Evolutionary conservation across 805 yeast species (phyloP).

Genomic region (Pichia paraexigua): DNA sequence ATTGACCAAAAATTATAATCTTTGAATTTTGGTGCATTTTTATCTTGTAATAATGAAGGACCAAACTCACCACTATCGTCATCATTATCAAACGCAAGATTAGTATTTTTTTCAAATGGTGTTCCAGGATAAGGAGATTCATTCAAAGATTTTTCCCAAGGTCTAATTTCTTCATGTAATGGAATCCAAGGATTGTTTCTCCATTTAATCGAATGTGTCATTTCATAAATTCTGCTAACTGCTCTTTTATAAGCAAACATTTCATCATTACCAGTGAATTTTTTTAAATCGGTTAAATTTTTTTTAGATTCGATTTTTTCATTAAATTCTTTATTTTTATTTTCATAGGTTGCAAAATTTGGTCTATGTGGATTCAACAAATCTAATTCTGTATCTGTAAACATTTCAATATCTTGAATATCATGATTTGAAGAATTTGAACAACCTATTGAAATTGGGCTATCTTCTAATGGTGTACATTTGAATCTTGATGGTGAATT

Average conservation of each 20-base stretch:
- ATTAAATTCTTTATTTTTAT: conserved; percentile 31
- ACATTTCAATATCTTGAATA: conserved; percentile 59
- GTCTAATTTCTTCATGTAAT: conserved; percentile 40
- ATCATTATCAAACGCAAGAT: neutral
- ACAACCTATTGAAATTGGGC: conserved; percentile 6
- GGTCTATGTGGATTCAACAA: conserved; percentile 61
- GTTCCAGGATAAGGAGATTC: too few relatives aligned
- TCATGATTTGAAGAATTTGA: conserved; percentile 1
- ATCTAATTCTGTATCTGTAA: conserved; percentile 52
- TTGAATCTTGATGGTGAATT: conserved; percentile 7
- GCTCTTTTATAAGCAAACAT: conserved; percentile 67
- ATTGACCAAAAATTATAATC: conserved; percentile 59
- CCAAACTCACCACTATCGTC: neutral
- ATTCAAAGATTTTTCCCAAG: conserved; percentile 39
- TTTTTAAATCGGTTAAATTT: conserved; percentile 40
- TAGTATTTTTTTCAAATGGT: too few relatives aligned
- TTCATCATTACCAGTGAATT: conserved; percentile 74
- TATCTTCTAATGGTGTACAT: conserved; percentile 13
- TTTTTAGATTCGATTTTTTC: conserved; percentile 17
- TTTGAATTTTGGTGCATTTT: conserved; percentile 35
- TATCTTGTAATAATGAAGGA: conserved; percentile 1
- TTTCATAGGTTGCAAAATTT: conserved; percentile 55
- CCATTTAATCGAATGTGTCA: conserved; percentile 36
- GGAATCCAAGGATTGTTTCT: conserved; percentile 50
- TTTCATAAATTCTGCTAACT: conserved; percentile 47